Evolutionary conservation across 495 filamentous ascomycete species (phyloP), one percentile per base, ranked within the genome.

Genomic region (Monascus purpureus): DNA sequence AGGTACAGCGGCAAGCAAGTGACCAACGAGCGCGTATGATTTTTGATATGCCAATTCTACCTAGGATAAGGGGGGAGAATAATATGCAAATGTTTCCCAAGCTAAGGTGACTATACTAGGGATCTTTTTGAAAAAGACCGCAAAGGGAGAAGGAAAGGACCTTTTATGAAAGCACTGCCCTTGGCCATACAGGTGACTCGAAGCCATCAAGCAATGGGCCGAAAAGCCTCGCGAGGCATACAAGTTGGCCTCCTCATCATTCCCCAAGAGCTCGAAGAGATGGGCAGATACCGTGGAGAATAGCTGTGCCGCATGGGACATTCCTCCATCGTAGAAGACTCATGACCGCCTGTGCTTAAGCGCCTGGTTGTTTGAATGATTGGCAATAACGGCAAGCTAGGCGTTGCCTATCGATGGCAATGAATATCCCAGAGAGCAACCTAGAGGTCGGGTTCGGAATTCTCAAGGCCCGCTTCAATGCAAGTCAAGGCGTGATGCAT

Each of bases 321-420:
- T 42, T 36, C 45, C 37, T 25, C 39, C 39, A 39, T 44, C 30
- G 42, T 32, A 49, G 39, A 50, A 46, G 40, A 39, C 56, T 43
- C 39, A 53, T 36, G 48, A 57, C 47, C 43, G 47, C 47, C 53
- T 59, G 46, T 52, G 51, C 57, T 55, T 58, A 60, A 63, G 58
- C 58, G 58, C 55, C 48, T 34, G 39, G 26, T 43, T 43, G 45
- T 47, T 34, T 28, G 34, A 17, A 34, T 22, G 16, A 36, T 27
- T 17, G 28, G n/a, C 32, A 22, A 28, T 3, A 24, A 16, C 8
- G 12, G 17, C 8, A 17, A 26, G 32, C 16, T 32, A 17, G 32
- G 8, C 36, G 36, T 38, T 39, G n/a, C 32, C 24, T 31, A 37
- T 36, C 40, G 24, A 45, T 38, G 37, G 28, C 43, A 29, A 47